phyloP scores from a whole-genome alignment of 352 stramenopile genomes.

The Pythium myriotylum region DNA sequence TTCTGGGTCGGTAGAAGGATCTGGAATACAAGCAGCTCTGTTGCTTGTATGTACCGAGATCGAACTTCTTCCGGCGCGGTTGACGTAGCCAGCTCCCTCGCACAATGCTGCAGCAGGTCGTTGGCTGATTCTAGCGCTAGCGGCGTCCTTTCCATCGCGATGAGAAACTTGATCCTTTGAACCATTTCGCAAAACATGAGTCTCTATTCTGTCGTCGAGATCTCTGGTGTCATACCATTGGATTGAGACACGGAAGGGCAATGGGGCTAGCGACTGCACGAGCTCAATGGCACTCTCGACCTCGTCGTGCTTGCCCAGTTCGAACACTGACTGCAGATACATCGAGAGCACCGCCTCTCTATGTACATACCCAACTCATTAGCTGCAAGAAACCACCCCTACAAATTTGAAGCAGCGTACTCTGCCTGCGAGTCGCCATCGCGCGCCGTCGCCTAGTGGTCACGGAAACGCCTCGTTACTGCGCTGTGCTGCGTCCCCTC shows the following conservation, averaged over 20 bases:
- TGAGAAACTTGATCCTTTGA: conserved; percentile 61
- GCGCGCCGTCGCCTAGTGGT: conserved; percentile 6
- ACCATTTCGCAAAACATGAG: too few species aligned
- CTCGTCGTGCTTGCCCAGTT: conserved; percentile 58
- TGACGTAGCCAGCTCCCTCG: neutral
- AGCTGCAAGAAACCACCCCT: neutral
- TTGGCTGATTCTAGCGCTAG: conserved; percentile 36
- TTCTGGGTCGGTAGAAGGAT: conserved; percentile 50
- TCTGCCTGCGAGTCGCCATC: conserved; percentile 17
- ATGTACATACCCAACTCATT: neutral
- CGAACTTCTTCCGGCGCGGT: neutral
- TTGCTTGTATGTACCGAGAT: conserved; percentile 22
- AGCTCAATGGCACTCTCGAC: conserved; percentile 50
- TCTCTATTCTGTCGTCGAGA: too few species aligned
- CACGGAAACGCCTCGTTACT: neutral
- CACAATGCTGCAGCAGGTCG: conserved; percentile 29
- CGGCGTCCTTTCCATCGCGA: conserved; percentile 53
- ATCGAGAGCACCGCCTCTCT: conserved; percentile 65
- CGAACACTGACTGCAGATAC: conserved; percentile 70
- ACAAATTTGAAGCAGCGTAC: neutral
- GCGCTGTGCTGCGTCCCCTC: neutral
- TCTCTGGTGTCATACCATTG: conserved; percentile 54
- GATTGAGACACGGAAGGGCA: conserved; percentile 40
- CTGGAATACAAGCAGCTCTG: conserved; percentile 50
- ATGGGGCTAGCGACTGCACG: conserved; percentile 40